phyloP scores from a whole-genome alignment of 192 early-diverging fungal species.

The Mortierella hygrophila region DNA sequence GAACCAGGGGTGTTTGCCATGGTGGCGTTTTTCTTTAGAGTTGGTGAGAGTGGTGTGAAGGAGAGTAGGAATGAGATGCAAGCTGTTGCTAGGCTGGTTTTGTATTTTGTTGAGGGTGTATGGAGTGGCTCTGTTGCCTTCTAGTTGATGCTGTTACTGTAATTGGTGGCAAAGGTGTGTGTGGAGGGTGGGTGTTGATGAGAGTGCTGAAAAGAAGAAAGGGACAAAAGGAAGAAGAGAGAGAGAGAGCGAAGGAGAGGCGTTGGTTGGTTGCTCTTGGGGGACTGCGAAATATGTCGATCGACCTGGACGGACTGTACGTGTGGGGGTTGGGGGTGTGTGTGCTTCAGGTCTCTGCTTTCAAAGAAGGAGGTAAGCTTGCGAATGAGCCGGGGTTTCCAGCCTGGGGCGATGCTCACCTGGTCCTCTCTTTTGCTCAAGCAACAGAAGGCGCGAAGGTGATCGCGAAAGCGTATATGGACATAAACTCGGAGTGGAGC shows the following conservation, averaged over 20 bases:
- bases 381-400: no score
- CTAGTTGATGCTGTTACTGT: not conserved
- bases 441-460: not conserved
- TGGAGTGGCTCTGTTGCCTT: no score
- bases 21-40: not conserved
- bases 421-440: no score
- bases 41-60: not conserved
- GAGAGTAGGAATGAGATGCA: not conserved
- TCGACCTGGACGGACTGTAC: not conserved
- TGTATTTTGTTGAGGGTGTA: not conserved
- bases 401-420: no score
- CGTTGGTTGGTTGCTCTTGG: no score
- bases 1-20: constrained; percentile 25
- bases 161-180: not conserved
- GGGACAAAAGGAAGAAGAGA: not conserved
- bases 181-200: not conserved
- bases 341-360: not conserved
- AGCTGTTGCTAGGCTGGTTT: not conserved
- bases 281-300: not conserved
- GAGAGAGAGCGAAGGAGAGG: not conserved
- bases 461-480: not conserved
- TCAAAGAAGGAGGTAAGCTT: not conserved
- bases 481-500: not conserved
- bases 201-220: not conserved
- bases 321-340: not conserved